Evolutionary conservation across 164 flowering plant genomes (phyloP).

Genomic region (Echeveria elegans): DNA sequence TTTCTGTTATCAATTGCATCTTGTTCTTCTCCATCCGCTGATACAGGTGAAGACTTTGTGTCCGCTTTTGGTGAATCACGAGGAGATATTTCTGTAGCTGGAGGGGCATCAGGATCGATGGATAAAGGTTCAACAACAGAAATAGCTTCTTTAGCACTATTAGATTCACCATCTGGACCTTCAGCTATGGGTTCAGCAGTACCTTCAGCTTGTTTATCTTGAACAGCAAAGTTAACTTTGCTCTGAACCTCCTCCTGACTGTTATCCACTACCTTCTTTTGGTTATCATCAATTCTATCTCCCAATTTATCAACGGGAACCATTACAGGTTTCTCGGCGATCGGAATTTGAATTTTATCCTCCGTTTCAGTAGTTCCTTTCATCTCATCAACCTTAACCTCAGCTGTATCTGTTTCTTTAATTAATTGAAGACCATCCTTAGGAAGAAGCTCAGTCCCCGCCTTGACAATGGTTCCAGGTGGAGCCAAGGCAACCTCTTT

Average conservation of each 20-base stretch:
- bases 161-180: conserved; percentile 11
- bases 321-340: conserved; percentile 15
- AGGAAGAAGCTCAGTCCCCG: conserved; percentile 45
- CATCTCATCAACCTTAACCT: conserved; percentile 17
- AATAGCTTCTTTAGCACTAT: conserved; percentile 14
- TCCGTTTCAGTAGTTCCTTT: conserved; percentile 15
- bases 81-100: conserved; percentile 13
- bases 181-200: conserved; percentile 15
- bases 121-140: conserved; percentile 18
- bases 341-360: conserved; percentile 18
- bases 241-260: conserved; percentile 13
- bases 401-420: conserved; percentile 19
- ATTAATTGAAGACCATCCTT: conserved; percentile 24
- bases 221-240: neutral
- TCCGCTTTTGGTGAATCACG: conserved; percentile 17
- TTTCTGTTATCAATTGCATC: conserved; percentile 41
- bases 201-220: conserved; percentile 12
- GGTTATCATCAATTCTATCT: conserved; percentile 9
- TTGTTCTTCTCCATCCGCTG: conserved; percentile 33
- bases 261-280: conserved; percentile 11
- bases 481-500: conserved; percentile 90
- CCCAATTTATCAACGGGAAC: conserved; percentile 18
- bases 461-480: conserved; percentile 81
- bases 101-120: conserved; percentile 14
- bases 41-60: conserved; percentile 7